Evolutionary conservation across 305 asterid species (phyloP), one percentile per base, ranked within the genome.

Genomic region (Fraxinus ornus): DNA sequence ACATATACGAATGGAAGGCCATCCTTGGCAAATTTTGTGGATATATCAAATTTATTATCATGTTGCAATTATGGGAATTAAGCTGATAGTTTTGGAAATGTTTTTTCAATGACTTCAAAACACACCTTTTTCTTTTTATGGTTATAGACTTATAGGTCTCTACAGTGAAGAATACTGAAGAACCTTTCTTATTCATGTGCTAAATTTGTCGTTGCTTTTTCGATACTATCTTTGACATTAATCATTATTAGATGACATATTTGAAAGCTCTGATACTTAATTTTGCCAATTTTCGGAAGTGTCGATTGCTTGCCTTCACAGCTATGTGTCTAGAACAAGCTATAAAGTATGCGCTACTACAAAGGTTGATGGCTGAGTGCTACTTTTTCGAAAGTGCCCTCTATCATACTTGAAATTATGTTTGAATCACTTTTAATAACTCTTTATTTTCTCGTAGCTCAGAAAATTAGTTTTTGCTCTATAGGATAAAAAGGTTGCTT

Each of bases 11-110:
- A 15, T 75, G 52, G 36, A 85, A 17, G 78, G 82, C 76, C 75
- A 76, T 75, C 30, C 24, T 78, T 26, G 28, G 55, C 37, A 73
- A 73, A 39, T 71, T 76, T 64, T 44, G 80, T 78, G 44, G 71
- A 75, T 80, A 71, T 75, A 79, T 75, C 83, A 78, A 84, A 78
- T 66, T 78, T 47, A 44, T 22, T 30, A 75, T 80, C 62, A 57
- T 79, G 12, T 55, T 68, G 79, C 79, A 68, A 55, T 75, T 41
- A 37, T 75, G 81, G 55, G 81, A 17, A 60, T 81, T 32, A 81
- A 32, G 55, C 49, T 77, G 66, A n/a, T 55, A 55, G 64, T n/a
- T 55, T 55, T 3, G 77, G 64, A 17, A 62, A 70, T 71, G 13
- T 7, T 12, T 21, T 39, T 13, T 60, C 39, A 62, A 57, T 77